Base-by-base conservation (phyloP, 2,329 filamentous ascomycete genomes). In the Purpureocillium lavendulum region DNA sequence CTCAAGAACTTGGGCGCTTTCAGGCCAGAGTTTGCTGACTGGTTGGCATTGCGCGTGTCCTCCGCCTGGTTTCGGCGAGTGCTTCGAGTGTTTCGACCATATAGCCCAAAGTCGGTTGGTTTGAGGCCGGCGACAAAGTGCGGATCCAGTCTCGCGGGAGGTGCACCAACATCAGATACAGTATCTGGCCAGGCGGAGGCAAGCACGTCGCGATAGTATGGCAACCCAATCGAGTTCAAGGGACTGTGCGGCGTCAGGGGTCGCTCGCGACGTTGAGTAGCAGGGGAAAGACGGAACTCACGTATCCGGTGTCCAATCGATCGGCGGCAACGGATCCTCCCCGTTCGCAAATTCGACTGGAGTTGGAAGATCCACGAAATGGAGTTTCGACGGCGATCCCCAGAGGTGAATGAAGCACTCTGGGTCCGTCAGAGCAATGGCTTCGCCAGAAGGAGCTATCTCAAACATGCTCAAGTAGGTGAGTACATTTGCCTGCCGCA, bases 181-280 rank as follows among this genome's bases (percentile, higher is more conserved):
- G 89, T 71, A 54, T 90, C 85, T 43, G 92, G 88, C 87, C 90
- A 96, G 30, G 86, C 82, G 3, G 92, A 98, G 30, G 94, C 71
- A 10, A 98, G 72, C 12, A 76, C 71, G 45, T 97, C 90, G 45
- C 89, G 79, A 59, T 98, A 98, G 59, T 89, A 94, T 2, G 92
- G 90, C 75, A 98, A 83, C 10, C 92, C 94, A 38, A 97, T 71
- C 28, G 80, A 77, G 60, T 82, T 97, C 32, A 98, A 58, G 0
- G 92, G 88, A 5, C 82, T 86, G 18, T 6, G 17, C 7, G 6
- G 14, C 12, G 37, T 52, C 42, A 55, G 46, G 12, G 21, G 7
- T 16, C 24, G 9, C 9, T 11, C 7, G n/a, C n/a, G 4, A 8
- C 5, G 5, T 10, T 10, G 11, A 7, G 15, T 10, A 15, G 9